phyloP scores from a whole-genome alignment of 768 basidiomycete genomes.

The Collybia nuda region DNA sequence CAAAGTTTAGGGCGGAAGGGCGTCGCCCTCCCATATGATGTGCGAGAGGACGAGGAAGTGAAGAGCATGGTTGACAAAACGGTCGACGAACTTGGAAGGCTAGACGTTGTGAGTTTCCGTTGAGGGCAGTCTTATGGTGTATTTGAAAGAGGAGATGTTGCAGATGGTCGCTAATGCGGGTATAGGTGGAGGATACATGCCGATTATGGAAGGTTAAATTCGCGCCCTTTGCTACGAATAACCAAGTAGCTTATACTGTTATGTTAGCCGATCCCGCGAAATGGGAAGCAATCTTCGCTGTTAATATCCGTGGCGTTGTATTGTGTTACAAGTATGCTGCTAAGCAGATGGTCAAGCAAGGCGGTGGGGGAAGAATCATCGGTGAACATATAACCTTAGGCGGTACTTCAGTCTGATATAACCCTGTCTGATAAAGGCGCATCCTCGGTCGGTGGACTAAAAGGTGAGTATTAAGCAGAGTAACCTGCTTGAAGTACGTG shows the following conservation, averaged over 20 bases:
- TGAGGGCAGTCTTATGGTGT: neutral
- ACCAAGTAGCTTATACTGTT: neutral
- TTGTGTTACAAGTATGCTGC: slow-evolving; percentile 44
- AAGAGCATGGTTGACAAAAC: slow-evolving; percentile 22
- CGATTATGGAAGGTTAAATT: slow-evolving; percentile 17
- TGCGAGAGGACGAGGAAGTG: slow-evolving; percentile 26
- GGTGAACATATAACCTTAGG: slow-evolving; percentile 16
- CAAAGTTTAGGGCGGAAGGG: slow-evolving; percentile 15
- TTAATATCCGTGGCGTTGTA: slow-evolving; percentile 40
- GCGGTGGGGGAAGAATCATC: slow-evolving; percentile 39
- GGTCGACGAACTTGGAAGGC: slow-evolving; percentile 16
- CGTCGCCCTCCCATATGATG: slow-evolving; percentile 20
- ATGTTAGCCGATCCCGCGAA: slow-evolving; percentile 28
- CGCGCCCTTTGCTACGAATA: neutral
- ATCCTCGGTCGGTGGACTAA: slow-evolving; percentile 28
- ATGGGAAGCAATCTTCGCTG: slow-evolving; percentile 28
- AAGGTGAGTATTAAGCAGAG: slow-evolving; percentile 13
- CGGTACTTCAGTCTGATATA: neutral
- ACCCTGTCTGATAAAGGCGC: slow-evolving; percentile 22
- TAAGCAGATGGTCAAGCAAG: slow-evolving; percentile 42
- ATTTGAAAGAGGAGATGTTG: neutral
- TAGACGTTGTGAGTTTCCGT: slow-evolving; percentile 24
- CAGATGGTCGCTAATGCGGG: slow-evolving; percentile 38
- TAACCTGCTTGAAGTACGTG: neutral
- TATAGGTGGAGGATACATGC: slow-evolving; percentile 7